A percentile compares a stretch with the other conserved stretches of the same genome.
Evolutionary conservation across 257 asterid genomes (phyloP).

Genomic region (Cordia subcordata): DNA sequence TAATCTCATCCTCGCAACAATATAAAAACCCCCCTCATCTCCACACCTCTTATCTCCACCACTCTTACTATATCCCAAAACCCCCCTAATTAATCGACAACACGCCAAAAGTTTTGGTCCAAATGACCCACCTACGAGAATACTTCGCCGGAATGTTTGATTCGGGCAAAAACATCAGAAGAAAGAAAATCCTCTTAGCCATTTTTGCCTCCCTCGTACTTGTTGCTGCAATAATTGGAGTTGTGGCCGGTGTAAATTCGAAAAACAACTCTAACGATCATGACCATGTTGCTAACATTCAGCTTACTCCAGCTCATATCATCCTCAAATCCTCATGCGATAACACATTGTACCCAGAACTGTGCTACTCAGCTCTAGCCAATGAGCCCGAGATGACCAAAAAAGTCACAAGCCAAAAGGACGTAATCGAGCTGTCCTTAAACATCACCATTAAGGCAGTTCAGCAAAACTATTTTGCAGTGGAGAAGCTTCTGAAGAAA

Average conservation of each 20-base stretch:
- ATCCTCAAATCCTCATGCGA: slow-evolving; percentile 39
- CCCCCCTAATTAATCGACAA: not conserved
- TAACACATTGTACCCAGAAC: slow-evolving; percentile 50
- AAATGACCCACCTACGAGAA: slow-evolving; percentile 29
- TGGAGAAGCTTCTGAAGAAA: slow-evolving; percentile 24
- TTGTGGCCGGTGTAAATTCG: slow-evolving; percentile 25
- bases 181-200: slow-evolving; percentile 20
- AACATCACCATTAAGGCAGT: slow-evolving; percentile 39
- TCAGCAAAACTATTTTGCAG: slow-evolving; percentile 27
- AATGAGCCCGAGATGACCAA: slow-evolving; percentile 21
- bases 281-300: slow-evolving; percentile 4
- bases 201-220: slow-evolving; percentile 29
- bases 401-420: slow-evolving; percentile 34
- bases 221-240: slow-evolving; percentile 15
- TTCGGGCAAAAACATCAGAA: slow-evolving; percentile 21
- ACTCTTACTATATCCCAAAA: not conserved
- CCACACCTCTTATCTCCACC: not conserved
- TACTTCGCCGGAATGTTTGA: slow-evolving; percentile 20
- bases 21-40: not conserved
- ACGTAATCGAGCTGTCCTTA: slow-evolving; percentile 45
- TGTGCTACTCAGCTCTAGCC: slow-evolving; percentile 53
- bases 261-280: slow-evolving; percentile 4
- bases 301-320: slow-evolving; percentile 36
- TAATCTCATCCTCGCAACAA: not conserved
- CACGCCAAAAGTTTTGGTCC: not conserved